Percentiles rank a stretch among this genome's conserved stretches.
These are phyloP conservation scores for Leishmania turanica DNA, from an alignment of 208 protist genomes.

Conservation along the genomic window DNA sequence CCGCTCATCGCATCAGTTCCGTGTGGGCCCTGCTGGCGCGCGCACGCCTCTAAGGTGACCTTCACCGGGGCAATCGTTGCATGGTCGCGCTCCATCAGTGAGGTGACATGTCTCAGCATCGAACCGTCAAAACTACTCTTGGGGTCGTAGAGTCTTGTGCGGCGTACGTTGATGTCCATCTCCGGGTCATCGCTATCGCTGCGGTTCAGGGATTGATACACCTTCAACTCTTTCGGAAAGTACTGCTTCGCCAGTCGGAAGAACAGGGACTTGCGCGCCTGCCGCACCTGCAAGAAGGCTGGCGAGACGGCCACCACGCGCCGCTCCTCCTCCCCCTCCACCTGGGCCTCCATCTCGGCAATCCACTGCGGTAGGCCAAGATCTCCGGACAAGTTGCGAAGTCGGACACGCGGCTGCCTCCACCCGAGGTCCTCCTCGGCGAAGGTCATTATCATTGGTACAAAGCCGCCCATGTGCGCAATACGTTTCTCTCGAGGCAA, in stretches of 20 bases:
- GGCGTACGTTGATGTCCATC: slow-evolving; percentile 7
- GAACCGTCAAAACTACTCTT: slow-evolving; percentile 34
- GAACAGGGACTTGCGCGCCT: slow-evolving; percentile 68
- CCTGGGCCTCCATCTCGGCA: slow-evolving; percentile 86
- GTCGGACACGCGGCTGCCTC: slow-evolving; percentile 75
- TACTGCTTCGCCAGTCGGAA: slow-evolving; percentile 78
- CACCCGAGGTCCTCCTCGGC: slow-evolving; percentile 89
- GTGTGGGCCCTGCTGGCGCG: neutral
- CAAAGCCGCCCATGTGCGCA: slow-evolving; percentile 68
- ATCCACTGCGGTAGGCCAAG: slow-evolving; percentile 85
- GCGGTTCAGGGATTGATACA: slow-evolving; percentile 61
- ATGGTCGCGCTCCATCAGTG: slow-evolving; percentile 58
- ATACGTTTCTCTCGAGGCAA: slow-evolving; percentile 89
- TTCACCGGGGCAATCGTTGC: slow-evolving; percentile 55
- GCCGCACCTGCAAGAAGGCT: slow-evolving; percentile 56
- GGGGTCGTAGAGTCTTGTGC: slow-evolving; percentile 50
- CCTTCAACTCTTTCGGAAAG: slow-evolving; percentile 76
- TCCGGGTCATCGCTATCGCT: slow-evolving; percentile 64
- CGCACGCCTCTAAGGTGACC: slow-evolving; percentile 26
- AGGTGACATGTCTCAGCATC: slow-evolving; percentile 68
- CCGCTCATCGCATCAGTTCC: neutral
- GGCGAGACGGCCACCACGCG: slow-evolving; percentile 80
- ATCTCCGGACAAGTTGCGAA: slow-evolving; percentile 70
- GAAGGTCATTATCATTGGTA: slow-evolving; percentile 70
- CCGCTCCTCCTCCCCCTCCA: slow-evolving; percentile 65